These are phyloP conservation scores for Picea glauca DNA, from an alignment of 75 land plant species.

Conservation along the genomic window DNA sequence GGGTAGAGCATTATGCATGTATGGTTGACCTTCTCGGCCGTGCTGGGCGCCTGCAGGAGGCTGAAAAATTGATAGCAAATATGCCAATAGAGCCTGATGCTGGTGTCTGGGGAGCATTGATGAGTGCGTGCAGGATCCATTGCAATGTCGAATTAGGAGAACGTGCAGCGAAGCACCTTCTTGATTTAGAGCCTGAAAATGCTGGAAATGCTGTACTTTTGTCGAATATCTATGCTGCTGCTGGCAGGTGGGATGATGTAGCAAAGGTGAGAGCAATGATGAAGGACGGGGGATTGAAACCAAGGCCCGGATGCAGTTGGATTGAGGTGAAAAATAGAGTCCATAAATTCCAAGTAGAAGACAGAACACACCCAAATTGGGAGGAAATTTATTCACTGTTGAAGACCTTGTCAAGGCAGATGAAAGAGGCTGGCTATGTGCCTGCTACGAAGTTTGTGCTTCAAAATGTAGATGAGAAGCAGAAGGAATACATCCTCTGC, in stretches of 20 bases:
- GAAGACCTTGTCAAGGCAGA: slow-evolving; percentile 33
- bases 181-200: slow-evolving; percentile 46
- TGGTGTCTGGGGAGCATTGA: slow-evolving; percentile 57
- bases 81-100: slow-evolving; percentile 32
- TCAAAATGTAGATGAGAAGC: slow-evolving; percentile 44
- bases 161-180: slow-evolving; percentile 38
- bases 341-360: slow-evolving; percentile 52
- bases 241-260: slow-evolving; percentile 61
- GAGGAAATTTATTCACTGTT: slow-evolving; percentile 34
- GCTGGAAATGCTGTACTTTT: slow-evolving; percentile 64
- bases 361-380: slow-evolving; percentile 45
- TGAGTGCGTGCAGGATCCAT: slow-evolving; percentile 61
- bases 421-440: slow-evolving; percentile 59
- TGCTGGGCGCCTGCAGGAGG: slow-evolving; percentile 52
- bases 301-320: slow-evolving; percentile 71
- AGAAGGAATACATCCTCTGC: slow-evolving; percentile 48
- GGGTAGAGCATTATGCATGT: slow-evolving; percentile 61
- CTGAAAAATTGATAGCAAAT: slow-evolving; percentile 29
- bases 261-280: slow-evolving; percentile 47
- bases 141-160: slow-evolving; percentile 42
- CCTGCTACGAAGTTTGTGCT: slow-evolving; percentile 53
- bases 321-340: slow-evolving; percentile 54
- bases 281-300: slow-evolving; percentile 54
- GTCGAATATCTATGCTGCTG: slow-evolving; percentile 60
- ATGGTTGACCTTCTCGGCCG: slow-evolving; percentile 70